Base-by-base conservation (phyloP, 371 early-diverging fungal genomes). In the Sporodiniella umbellata region DNA sequence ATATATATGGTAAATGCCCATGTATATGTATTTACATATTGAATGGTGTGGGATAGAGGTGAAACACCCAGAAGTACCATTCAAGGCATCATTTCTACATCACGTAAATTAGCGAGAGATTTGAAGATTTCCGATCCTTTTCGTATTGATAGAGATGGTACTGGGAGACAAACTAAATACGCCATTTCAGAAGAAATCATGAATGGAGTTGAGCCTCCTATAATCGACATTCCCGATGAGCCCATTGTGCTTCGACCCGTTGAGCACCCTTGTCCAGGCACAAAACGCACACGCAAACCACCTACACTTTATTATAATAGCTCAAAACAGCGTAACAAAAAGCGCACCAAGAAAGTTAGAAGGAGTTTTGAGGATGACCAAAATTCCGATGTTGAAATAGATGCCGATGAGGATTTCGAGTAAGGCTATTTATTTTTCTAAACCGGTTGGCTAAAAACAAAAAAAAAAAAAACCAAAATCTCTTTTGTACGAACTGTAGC, bases 51-150 rank as follows among this genome's bases (percentile, higher is more conserved):
- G 28, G 48, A 6, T 46, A 76, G 77, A 62, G 77, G 77, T 12
- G 74, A 77, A 43, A 77, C 78, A 21, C 78, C 78, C n/a, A 72
- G 66, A 53, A 72, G 78, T 50, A 77, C 78, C 12, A 69, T 77
- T 22, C 78, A 77, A 52, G 78, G 78, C 45, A 77, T 77, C 42
- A 70, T 77, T 15, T 73, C 74, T n/a, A 73, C 78, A 12, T 64
- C 78, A 5, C 67, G 78, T 22, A 68, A 67, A 50, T 56, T 60
- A 8, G 73, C 74, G 2, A 59, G 78, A 52, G 70, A 70, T 43
- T 49, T 69, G 8, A 53, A 62, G 8, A 25, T 67, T 12, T 54
- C 70, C 11, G 78, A 77, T 60, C 78, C 78, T 8, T 77, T 77
- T 40, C 51, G 53, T 18, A 77, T 77, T 40, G 61, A 69, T 15